These are phyloP conservation scores for Moesziomyces sp. DNA, from an alignment of 1,284 basidiomycete species.

Conservation along the genomic window DNA sequence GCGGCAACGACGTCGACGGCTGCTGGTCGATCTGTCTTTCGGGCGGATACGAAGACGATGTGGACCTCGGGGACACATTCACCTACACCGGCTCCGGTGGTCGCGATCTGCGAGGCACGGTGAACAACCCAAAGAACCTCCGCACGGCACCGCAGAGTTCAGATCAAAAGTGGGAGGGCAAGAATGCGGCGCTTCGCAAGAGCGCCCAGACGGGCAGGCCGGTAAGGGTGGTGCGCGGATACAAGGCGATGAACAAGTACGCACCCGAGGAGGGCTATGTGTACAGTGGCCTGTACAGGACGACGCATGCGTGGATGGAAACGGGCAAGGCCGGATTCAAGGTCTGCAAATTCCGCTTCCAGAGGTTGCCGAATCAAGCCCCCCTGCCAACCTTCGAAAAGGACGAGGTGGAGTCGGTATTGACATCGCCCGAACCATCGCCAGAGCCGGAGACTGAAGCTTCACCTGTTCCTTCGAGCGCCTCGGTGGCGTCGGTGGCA, in stretches of 20 bases:
- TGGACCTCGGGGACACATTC: constrained; percentile 82
- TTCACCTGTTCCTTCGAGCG: no score
- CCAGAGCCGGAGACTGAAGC: no score
- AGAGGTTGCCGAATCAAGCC: constrained; percentile 17
- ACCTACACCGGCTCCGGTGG: constrained; percentile 75
- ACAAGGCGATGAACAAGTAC: constrained; percentile 74
- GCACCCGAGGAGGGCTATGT: constrained; percentile 73
- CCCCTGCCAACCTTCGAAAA: constrained; percentile 31
- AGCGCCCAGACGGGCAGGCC: constrained; percentile 80
- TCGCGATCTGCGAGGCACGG: constrained; percentile 82
- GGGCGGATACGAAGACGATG: constrained; percentile 82
- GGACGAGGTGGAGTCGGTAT: background rate
- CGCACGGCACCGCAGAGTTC: constrained; percentile 83
- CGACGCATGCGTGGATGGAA: constrained; percentile 70
- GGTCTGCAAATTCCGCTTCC: constrained; percentile 41
- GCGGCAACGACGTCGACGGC: constrained; percentile 73
- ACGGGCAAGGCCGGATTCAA: constrained; percentile 35
- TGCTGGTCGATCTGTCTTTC: constrained; percentile 83
- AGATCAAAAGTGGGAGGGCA: constrained; percentile 80
- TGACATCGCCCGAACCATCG: background rate
- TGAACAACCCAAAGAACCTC: constrained; percentile 77
- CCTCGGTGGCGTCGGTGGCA: no score
- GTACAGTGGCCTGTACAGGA: constrained; percentile 83
- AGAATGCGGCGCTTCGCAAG: constrained; percentile 76
- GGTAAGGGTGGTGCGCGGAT: constrained; percentile 83